Conservation (phyloP, 768 basidiomycete genomes). For the Mycena metata region DNA sequence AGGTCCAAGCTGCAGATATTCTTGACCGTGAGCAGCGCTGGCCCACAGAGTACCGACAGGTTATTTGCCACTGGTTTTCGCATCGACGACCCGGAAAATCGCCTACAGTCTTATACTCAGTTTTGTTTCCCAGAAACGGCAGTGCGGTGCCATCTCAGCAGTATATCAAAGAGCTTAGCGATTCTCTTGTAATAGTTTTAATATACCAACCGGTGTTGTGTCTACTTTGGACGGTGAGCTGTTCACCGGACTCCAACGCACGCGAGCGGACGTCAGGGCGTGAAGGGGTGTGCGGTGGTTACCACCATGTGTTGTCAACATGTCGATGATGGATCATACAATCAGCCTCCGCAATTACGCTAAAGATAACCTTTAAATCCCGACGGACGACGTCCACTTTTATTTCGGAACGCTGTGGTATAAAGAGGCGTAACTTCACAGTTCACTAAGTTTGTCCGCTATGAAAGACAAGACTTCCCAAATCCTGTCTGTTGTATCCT, state of each 20-base stretch:
- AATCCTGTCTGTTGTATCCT: constrained; percentile 3
- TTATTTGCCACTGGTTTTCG: too few species aligned
- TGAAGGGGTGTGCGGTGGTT: constrained; percentile 21
- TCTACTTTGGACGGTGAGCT: constrained; percentile 6
- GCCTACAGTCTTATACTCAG: too few species aligned
- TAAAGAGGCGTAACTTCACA: too few species aligned
- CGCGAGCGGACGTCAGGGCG: constrained; percentile 31
- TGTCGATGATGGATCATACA: constrained; percentile 19
- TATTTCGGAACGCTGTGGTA: too few species aligned
- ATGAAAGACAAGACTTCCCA: constrained; percentile 4
- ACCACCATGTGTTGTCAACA: constrained; percentile 30
- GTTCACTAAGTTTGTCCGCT: background rate
- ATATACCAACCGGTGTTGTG: constrained; percentile 21
- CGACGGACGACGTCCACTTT: constrained; percentile 22
- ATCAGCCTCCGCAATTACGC: constrained; percentile 25
- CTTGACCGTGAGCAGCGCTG: constrained; percentile 35
- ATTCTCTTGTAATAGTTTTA: constrained; percentile 34
- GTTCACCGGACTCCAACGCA: constrained; percentile 30
- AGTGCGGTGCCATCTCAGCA: constrained; percentile 24
- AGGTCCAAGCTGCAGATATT: constrained; percentile 64
- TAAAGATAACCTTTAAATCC: constrained; percentile 36
- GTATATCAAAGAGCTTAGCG: constrained; percentile 16
- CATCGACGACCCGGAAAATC: too few species aligned
- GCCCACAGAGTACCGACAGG: constrained; percentile 83
- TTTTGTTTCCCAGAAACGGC: constrained; percentile 45